Conservation (phyloP, 108 stramenopile genomes). For the Craspedostauros australis region DNA sequence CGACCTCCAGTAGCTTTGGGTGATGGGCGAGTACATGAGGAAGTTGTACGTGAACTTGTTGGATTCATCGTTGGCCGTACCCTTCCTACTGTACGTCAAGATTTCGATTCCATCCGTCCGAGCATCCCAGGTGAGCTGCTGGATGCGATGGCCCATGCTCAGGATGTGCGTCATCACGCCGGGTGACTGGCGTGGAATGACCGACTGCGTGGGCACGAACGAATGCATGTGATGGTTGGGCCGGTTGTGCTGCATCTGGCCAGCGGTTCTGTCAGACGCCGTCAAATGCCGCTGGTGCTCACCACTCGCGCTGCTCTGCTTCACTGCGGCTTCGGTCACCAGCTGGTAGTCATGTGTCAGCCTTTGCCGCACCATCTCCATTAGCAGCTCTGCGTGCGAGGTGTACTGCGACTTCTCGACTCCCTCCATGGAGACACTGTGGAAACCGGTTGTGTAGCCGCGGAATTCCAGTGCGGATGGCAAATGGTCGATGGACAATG, state of each 20-base stretch:
- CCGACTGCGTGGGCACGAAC: too few species aligned
- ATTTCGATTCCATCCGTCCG: conserved; percentile 70
- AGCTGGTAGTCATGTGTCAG: conserved; percentile 81
- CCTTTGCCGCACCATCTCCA: conserved; percentile 87
- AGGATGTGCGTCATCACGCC: conserved; percentile 5
- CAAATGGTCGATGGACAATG: conserved; percentile 92
- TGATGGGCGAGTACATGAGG: conserved; percentile 45
- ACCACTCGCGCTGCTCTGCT: conserved; percentile 31
- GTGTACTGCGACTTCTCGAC: conserved; percentile 66
- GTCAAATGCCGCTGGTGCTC: not conserved
- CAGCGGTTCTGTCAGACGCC: conserved; percentile 4
- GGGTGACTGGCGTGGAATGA: not conserved
- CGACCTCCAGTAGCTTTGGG: conserved; percentile 32
- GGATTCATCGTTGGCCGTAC: conserved; percentile 41
- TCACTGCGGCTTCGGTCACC: conserved; percentile 50
- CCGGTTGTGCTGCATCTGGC: too few species aligned
- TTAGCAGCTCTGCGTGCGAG: conserved; percentile 73
- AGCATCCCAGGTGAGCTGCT: conserved; percentile 65
- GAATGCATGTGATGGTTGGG: too few species aligned
- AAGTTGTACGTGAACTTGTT: conserved; percentile 49
- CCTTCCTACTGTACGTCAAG: conserved; percentile 57
- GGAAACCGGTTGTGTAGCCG: conserved; percentile 64
- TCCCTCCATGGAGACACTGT: conserved; percentile 65
- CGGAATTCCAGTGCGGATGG: conserved; percentile 80
- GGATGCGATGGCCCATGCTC: conserved; percentile 40